Conservation (phyloP, 2,329 filamentous ascomycete genomes). For the Aspergillus terreus region DNA sequence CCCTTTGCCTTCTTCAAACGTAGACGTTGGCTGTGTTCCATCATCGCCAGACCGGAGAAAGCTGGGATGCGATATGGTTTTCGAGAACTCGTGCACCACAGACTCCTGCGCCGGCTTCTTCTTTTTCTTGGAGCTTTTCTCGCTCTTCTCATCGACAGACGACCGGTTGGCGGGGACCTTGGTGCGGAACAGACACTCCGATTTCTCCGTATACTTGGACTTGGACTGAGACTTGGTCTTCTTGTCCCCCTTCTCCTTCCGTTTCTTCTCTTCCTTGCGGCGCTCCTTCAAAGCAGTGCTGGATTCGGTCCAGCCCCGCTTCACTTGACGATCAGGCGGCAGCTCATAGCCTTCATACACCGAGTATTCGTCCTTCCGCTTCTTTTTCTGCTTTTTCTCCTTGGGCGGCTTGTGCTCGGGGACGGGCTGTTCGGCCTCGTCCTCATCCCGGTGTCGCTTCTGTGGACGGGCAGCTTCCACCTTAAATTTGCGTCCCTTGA, state of each 20-base stretch:
- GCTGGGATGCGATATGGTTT: conserved; percentile 74
- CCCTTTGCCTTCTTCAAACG: conserved; percentile 78
- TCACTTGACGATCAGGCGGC: conserved; percentile 70
- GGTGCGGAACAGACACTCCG: conserved; percentile 83
- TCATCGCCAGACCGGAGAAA: conserved; percentile 64
- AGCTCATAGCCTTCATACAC: conserved; percentile 68
- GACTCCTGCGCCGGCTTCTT: conserved; percentile 60
- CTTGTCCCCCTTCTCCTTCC: conserved; percentile 54
- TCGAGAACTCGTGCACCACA: conserved; percentile 84
- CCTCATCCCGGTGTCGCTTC: conserved; percentile 45
- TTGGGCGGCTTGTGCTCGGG: conserved; percentile 32
- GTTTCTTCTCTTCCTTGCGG: conserved; percentile 45
- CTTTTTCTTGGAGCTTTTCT: conserved; percentile 57
- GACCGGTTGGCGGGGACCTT: conserved; percentile 61
- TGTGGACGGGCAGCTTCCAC: conserved; percentile 75
- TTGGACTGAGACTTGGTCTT: conserved; percentile 56
- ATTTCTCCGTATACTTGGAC: conserved; percentile 75
- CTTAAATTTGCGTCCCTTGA: conserved; percentile 80
- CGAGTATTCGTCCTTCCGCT: conserved; percentile 50
- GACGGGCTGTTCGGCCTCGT: conserved; percentile 32
- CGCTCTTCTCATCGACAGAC: conserved; percentile 25
- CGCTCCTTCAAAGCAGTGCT: conserved; percentile 44
- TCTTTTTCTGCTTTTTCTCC: conserved; percentile 33
- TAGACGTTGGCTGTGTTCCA: conserved; percentile 48
- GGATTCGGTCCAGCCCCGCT: conserved; percentile 82